These are phyloP conservation scores for Passalora sequoiae DNA, from an alignment of 2,329 filamentous ascomycete genomes.

Conservation along the genomic window DNA sequence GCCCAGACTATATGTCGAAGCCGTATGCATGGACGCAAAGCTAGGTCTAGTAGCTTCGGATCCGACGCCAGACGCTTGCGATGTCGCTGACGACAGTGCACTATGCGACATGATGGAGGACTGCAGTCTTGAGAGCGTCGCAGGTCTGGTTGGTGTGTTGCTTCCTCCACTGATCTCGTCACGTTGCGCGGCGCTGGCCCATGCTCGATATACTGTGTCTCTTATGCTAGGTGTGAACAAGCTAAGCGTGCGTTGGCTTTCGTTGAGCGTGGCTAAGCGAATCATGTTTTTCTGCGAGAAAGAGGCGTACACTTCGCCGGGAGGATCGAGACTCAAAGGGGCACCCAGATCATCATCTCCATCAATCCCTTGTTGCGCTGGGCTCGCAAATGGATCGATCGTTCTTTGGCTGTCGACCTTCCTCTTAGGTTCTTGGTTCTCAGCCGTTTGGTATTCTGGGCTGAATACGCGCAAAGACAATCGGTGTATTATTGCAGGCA, in stretches of 20 bases:
- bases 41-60: slow-evolving; percentile 65
- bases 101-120: slow-evolving; percentile 56
- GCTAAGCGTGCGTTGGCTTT: slow-evolving; percentile 85
- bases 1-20: slow-evolving; percentile 54
- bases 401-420: slow-evolving; percentile 39
- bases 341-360: slow-evolving; percentile 63
- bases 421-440: slow-evolving; percentile 48
- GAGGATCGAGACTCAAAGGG: slow-evolving; percentile 70
- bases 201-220: slow-evolving; percentile 87
- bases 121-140: slow-evolving; percentile 44
- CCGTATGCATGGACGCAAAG: slow-evolving; percentile 51
- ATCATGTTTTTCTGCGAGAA: slow-evolving; percentile 95
- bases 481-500: slow-evolving; percentile 92
- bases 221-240: slow-evolving; percentile 86
- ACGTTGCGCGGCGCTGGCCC: slow-evolving; percentile 73
- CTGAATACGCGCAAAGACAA: slow-evolving; percentile 85
- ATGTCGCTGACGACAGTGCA: slow-evolving; percentile 37
- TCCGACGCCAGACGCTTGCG: slow-evolving; percentile 62
- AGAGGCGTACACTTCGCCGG: slow-evolving; percentile 75
- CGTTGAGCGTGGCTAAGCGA: slow-evolving; percentile 72
- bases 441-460: slow-evolving; percentile 71
- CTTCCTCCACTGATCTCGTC: slow-evolving; percentile 48
- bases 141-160: slow-evolving; percentile 39
- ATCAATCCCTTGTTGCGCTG: slow-evolving; percentile 63
- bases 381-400: slow-evolving; percentile 36